Evolutionary conservation across 805 yeast species (phyloP).

Genomic region (Zygosaccharomyces lentus): DNA sequence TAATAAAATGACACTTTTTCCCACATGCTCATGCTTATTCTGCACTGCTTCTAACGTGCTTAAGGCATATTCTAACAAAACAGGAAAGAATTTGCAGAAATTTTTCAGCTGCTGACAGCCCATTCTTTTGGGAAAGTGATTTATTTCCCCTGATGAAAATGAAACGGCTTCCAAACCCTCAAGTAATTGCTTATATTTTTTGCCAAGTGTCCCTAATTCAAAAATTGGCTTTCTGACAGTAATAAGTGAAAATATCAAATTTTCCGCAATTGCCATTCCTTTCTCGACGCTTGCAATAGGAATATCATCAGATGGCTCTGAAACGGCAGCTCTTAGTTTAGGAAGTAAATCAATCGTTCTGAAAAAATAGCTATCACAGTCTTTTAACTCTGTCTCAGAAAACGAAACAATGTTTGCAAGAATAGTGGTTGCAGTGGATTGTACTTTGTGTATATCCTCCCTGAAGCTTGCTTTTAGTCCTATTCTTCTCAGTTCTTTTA

Average conservation of each 20-base stretch:
- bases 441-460: slow-evolving; percentile 58
- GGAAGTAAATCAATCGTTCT: slow-evolving; percentile 77
- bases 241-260: slow-evolving; percentile 56
- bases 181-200: slow-evolving; percentile 20
- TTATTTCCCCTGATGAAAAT: slow-evolving; percentile 19
- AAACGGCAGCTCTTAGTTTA: slow-evolving; percentile 61
- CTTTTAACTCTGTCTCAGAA: slow-evolving; percentile 36
- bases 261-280: slow-evolving; percentile 73
- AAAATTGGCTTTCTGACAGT: slow-evolving; percentile 48
- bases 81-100: slow-evolving; percentile 35
- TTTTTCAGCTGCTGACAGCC: slow-evolving; percentile 13
- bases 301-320: slow-evolving; percentile 62
- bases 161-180: slow-evolving; percentile 23
- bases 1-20: slow-evolving; percentile 4
- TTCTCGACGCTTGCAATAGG: slow-evolving; percentile 67
- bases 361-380: slow-evolving; percentile 55
- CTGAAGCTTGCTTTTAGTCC: slow-evolving; percentile 70
- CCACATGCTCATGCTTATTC: not conserved
- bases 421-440: slow-evolving; percentile 58
- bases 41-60: slow-evolving; percentile 14
- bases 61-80: slow-evolving; percentile 33
- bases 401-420: slow-evolving; percentile 53
- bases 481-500: slow-evolving; percentile 67
- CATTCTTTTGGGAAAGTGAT: slow-evolving; percentile 10
- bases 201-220: slow-evolving; percentile 24